phyloP scores from a whole-genome alignment of 192 early-diverging fungal genomes.

The Backusella macrospora region DNA sequence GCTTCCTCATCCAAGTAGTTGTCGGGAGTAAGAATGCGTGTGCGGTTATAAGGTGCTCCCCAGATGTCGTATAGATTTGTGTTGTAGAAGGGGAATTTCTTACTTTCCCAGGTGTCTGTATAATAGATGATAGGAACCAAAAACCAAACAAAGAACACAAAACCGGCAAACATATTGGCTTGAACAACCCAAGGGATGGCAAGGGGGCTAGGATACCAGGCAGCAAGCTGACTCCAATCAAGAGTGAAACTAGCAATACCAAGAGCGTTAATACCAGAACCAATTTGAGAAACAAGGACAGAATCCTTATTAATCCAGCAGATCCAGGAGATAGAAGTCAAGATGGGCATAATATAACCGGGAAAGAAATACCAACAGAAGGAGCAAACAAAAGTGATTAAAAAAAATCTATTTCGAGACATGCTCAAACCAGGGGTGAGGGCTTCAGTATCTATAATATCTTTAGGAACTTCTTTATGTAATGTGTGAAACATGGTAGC shows the following conservation, averaged over 20 bases:
- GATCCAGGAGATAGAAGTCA: constrained; percentile 64
- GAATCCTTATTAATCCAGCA: constrained; percentile 63
- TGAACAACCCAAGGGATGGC: constrained; percentile 74
- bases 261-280: constrained; percentile 61
- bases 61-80: constrained; percentile 59
- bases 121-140: constrained; percentile 74
- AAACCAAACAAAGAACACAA: constrained; percentile 75
- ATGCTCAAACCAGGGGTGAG: constrained; percentile 24
- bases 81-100: constrained; percentile 69
- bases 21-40: constrained; percentile 56
- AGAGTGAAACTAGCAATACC: constrained; percentile 72
- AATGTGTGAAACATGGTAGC: constrained; percentile 53
- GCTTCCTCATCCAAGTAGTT: constrained; percentile 53
- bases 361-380: constrained; percentile 67
- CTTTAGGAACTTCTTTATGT: constrained; percentile 40
- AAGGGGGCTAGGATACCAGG: constrained; percentile 63
- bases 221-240: constrained; percentile 74
- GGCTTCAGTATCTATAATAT: constrained; percentile 32
- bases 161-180: constrained; percentile 73
- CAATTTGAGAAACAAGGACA: constrained; percentile 51
- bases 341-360: constrained; percentile 66
- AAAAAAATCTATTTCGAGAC: constrained; percentile 48
- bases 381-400: constrained; percentile 41
- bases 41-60: constrained; percentile 58
- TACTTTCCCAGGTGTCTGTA: constrained; percentile 57